Base-by-base conservation (phyloP, 176 grass and related monocot genomes). In the Thalia dealbata region DNA sequence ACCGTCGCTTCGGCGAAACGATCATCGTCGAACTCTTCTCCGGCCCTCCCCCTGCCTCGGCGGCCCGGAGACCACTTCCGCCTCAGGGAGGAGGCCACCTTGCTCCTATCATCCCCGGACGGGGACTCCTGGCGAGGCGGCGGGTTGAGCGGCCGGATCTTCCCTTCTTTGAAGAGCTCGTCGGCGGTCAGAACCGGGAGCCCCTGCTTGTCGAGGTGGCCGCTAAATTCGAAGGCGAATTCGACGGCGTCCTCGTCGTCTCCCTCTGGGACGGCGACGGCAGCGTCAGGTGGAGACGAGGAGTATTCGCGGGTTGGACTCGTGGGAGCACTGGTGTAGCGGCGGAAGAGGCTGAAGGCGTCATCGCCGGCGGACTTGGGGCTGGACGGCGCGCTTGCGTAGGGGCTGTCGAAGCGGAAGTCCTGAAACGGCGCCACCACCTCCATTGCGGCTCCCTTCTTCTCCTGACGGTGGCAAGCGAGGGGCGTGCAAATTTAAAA, bases 121-220 rank as follows among this genome's bases (percentile, higher is more conserved):
- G 67, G 77, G 24, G 18, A 61, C 28, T 61, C 38, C 32, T 71
- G 67, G 11, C 77, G 52, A 28, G 67, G 67, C 59, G 77, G 67
- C 22, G 30, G 77, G 52, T 79, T 79, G 2, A 79, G 77, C 14
- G 77, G 77, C 16, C 77, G 77, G 26, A 79, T 79, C 54, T 29
- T 79, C 24, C 77, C 77, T 30, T 50, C 54, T 51, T 70, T 67
- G 24, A 78, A 78, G 38, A 78, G 76, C 76, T 61, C 52, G 15
- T 78, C 76, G 3, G 76, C 16, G 66, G 66, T 62, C 10, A 78
- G 30, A 14, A 21, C 48, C 28, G 75, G 45, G 10, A 27, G 32
- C 10, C 67, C 76, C 12, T 52, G n/a, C 24, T 71, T 61, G 52
- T 70, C 76, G 7, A 70, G 67, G 7, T 60, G 67, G 3, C 76